Percentiles rank a stretch among this genome's conserved stretches.
These are phyloP conservation scores for Aspergillus kassunensis DNA, from an alignment of 495 filamentous ascomycete genomes.

Conservation along the genomic window DNA sequence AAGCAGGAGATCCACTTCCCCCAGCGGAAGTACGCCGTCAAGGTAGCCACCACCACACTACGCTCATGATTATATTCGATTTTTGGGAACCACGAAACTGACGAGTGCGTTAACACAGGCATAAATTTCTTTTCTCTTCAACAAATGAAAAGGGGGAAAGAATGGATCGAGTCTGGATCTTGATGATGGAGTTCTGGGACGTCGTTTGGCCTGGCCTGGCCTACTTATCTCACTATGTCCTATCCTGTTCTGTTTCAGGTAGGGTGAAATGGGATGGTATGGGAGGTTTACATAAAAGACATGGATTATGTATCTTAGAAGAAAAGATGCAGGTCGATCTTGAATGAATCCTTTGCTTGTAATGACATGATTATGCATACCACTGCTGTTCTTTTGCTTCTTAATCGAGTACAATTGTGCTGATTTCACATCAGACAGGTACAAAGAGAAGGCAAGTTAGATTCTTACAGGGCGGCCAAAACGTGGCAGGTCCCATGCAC, in stretches of 20 bases:
- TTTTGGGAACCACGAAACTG: neutral
- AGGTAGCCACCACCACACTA: slow-evolving; percentile 56
- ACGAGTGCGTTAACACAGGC: slow-evolving; percentile 24
- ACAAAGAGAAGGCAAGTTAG: too few relatives aligned
- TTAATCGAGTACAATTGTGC: too few relatives aligned
- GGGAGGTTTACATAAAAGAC: slow-evolving; percentile 33
- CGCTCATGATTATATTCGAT: too few relatives aligned
- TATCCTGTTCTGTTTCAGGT: too few relatives aligned
- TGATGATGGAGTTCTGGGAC: slow-evolving; percentile 36
- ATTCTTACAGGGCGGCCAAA: too few relatives aligned
- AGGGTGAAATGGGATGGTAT: too few relatives aligned
- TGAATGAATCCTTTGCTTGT: slow-evolving; percentile 36
- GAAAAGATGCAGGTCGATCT: slow-evolving; percentile 42
- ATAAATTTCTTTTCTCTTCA: slow-evolving; percentile 30
- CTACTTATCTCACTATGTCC: too few relatives aligned
- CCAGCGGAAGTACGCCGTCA: slow-evolving; percentile 96
- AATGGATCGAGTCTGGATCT: slow-evolving; percentile 34
- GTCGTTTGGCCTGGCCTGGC: slow-evolving; percentile 35
- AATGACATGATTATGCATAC: slow-evolving; percentile 36
- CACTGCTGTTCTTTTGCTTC: neutral
- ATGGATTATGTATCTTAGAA: slow-evolving; percentile 43
- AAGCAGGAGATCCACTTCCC: slow-evolving; percentile 97
- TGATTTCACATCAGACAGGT: too few relatives aligned
- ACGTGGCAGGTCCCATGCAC: too few relatives aligned
- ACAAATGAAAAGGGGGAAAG: slow-evolving; percentile 9